A percentile compares a stretch with the other conserved stretches of the same genome.
These are phyloP conservation scores for Zostera marina DNA, from an alignment of 116 monocot species.

Conservation along the genomic window DNA sequence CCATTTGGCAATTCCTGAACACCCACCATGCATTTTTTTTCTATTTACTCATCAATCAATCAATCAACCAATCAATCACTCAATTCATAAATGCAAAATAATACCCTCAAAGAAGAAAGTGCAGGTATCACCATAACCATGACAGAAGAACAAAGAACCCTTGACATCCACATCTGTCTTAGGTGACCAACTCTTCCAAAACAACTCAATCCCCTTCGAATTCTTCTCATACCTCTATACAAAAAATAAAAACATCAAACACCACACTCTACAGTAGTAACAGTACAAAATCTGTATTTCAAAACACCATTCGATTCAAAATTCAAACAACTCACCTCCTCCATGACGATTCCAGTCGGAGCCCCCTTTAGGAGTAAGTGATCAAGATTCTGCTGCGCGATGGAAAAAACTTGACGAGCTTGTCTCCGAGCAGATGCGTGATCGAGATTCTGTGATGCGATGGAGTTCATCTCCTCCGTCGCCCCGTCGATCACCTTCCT, in stretches of 20 bases:
- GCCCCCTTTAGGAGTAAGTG: slow-evolving; percentile 91
- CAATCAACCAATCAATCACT: too few relatives aligned
- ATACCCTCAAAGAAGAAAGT: slow-evolving; percentile 98
- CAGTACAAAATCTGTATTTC: neutral
- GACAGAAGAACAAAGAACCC: slow-evolving; percentile 86
- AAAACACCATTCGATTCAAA: neutral
- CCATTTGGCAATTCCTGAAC: slow-evolving; percentile 56
- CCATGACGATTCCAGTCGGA: slow-evolving; percentile 47
- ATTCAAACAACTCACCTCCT: slow-evolving; percentile 41
- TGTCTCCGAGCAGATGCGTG: slow-evolving; percentile 38
- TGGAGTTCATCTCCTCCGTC: slow-evolving; percentile 45
- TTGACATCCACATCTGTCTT: slow-evolving; percentile 22
- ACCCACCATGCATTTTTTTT: too few relatives aligned
- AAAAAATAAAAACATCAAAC: neutral
- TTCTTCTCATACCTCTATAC: slow-evolving; percentile 49
- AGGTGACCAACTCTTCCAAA: slow-evolving; percentile 85
- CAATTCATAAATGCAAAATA: neutral
- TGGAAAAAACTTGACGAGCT: slow-evolving; percentile 42
- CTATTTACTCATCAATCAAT: neutral
- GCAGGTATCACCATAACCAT: slow-evolving; percentile 96
- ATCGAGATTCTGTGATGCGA: slow-evolving; percentile 52
- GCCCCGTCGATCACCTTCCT: slow-evolving; percentile 41
- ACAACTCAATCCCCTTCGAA: slow-evolving; percentile 59
- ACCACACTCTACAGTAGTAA: neutral
- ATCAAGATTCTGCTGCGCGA: slow-evolving; percentile 45